Evolutionary conservation across 805 yeast species (phyloP).

Genomic region (Metschnikowia shivogae): DNA sequence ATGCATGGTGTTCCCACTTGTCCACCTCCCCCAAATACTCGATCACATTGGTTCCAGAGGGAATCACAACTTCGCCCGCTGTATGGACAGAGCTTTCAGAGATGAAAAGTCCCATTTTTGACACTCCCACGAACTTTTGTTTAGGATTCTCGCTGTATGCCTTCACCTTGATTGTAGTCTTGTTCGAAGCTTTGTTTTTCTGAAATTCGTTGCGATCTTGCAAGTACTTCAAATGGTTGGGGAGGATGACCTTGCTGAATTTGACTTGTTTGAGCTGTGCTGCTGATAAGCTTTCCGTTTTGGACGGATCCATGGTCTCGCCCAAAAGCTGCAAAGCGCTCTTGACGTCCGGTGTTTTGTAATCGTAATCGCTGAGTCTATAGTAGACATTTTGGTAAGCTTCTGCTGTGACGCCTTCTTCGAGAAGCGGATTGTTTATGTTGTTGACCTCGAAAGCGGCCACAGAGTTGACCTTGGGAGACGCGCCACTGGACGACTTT

Average conservation of each 20-base stretch:
- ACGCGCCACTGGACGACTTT: slow-evolving; percentile 9
- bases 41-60: slow-evolving; percentile 47
- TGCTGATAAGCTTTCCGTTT: slow-evolving; percentile 21
- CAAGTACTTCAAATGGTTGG: slow-evolving; percentile 30
- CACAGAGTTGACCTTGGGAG: slow-evolving; percentile 6
- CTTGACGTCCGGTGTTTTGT: slow-evolving; percentile 34
- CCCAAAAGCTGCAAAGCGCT: slow-evolving; percentile 20
- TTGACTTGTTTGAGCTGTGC: slow-evolving; percentile 27
- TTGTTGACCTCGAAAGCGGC: slow-evolving; percentile 20
- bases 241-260: slow-evolving; percentile 29
- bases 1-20: slow-evolving; percentile 56
- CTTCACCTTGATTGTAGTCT: slow-evolving; percentile 45
- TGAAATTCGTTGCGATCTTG: slow-evolving; percentile 34
- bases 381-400: slow-evolving; percentile 52
- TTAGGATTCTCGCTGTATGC: slow-evolving; percentile 55
- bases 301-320: slow-evolving; percentile 20
- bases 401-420: slow-evolving; percentile 40
- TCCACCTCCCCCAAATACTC: slow-evolving; percentile 75
- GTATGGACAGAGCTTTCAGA: slow-evolving; percentile 15
- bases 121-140: slow-evolving; percentile 62
- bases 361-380: slow-evolving; percentile 44
- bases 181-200: slow-evolving; percentile 19
- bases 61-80: slow-evolving; percentile 23
- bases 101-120: slow-evolving; percentile 60
- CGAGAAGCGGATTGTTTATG: slow-evolving; percentile 41